A percentile compares a stretch with the other conserved stretches of the same genome.
These are phyloP conservation scores for Neodidymelliopsis sp. DNA, from an alignment of 2,329 filamentous ascomycete species.

Conservation along the genomic window DNA sequence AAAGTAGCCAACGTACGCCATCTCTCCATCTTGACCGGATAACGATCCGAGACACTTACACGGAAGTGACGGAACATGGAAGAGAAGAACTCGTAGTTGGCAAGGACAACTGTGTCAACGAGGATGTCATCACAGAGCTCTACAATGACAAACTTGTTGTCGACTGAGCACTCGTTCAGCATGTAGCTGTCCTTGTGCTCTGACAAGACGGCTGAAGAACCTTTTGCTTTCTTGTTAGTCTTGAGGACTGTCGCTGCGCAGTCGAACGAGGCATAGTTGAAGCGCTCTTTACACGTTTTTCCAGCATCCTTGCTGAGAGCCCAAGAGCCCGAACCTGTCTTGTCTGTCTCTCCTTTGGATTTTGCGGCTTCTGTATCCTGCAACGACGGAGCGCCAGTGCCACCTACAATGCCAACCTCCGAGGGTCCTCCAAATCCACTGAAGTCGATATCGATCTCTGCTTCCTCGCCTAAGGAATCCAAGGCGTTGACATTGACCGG, in stretches of 20 bases:
- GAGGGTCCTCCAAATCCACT: constrained; percentile 63
- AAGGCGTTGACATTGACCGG: constrained; percentile 70
- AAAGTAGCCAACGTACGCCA: constrained; percentile 91
- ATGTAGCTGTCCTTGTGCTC: constrained; percentile 99
- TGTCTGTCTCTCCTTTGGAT: constrained; percentile 32
- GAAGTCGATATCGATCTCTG: constrained; percentile 81
- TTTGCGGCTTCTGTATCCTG: constrained; percentile 27
- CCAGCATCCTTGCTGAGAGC: constrained; percentile 87
- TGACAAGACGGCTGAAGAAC: constrained; percentile 84
- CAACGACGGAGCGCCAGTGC: constrained; percentile 23
- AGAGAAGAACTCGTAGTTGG: constrained; percentile 99
- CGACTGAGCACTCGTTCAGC: constrained; percentile 85
- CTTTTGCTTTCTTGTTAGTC: constrained; percentile 85
- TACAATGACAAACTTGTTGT: constrained; percentile 93
- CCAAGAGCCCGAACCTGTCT: constrained; percentile 42
- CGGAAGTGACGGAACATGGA: constrained; percentile 93
- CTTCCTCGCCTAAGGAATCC: constrained; percentile 84
- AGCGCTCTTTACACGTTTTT: constrained; percentile 96
- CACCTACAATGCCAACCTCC: constrained; percentile 28
- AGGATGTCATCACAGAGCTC: constrained; percentile 88
- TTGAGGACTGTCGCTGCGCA: constrained; percentile 94
- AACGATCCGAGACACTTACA: constrained; percentile 91
- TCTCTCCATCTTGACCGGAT: constrained; percentile 89
- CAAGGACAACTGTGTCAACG: constrained; percentile 94
- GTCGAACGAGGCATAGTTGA: constrained; percentile 97